Percentiles rank a stretch among this genome's conserved stretches.
Conservation (phyloP, 139 green algal genomes). For the Picochlorum sp. region DNA sequence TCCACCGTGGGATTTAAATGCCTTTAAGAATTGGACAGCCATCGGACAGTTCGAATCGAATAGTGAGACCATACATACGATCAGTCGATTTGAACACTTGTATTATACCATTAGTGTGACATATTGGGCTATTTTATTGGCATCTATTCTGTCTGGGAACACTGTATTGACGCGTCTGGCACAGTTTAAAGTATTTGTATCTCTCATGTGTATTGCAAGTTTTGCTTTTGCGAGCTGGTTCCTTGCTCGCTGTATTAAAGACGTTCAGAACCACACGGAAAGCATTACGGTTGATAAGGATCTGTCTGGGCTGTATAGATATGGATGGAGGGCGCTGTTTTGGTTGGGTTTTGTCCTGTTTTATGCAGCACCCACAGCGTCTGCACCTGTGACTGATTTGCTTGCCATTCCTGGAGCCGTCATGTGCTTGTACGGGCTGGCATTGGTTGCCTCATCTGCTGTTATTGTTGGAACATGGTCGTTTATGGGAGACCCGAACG, state of each 20-base stretch:
- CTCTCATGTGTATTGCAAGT: constrained; percentile 18
- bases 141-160: constrained; percentile 22
- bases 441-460: constrained; percentile 7
- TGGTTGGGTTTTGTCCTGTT: constrained; percentile 32
- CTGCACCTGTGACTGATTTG: constrained; percentile 6
- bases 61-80: neutral
- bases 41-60: neutral
- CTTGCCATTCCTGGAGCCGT: constrained; percentile 18
- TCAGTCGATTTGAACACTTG: constrained; percentile 6
- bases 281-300: neutral
- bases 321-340: constrained; percentile 24
- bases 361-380: constrained; percentile 15
- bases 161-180: constrained; percentile 9
- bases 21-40: neutral
- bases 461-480: constrained; percentile 16
- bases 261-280: constrained; percentile 15
- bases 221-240: constrained; percentile 15
- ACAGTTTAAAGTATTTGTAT: constrained; percentile 22
- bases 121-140: constrained; percentile 10
- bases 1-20: neutral
- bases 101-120: constrained; percentile 22
- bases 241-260: constrained; percentile 1
- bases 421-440: constrained; percentile 17
- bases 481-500: constrained; percentile 22
- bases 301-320: constrained; percentile 19